Evolutionary conservation across 1,284 basidiomycete species (phyloP).

Genomic region (Ustilago trichophora): DNA sequence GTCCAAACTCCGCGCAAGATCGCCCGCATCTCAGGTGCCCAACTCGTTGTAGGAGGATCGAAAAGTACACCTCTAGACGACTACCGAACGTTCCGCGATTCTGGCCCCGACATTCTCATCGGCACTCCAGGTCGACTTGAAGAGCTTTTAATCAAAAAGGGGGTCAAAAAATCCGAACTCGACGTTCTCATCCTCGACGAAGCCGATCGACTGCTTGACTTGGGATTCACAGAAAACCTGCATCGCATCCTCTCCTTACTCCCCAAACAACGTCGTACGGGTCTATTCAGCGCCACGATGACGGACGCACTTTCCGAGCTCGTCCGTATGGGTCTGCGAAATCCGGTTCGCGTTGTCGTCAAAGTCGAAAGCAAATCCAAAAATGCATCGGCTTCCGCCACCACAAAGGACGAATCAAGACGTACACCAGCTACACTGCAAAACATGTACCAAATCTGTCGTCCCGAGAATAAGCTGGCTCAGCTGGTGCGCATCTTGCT

Average conservation of each 20-base stretch:
- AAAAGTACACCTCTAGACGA: slow-evolving; percentile 76
- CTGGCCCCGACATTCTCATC: slow-evolving; percentile 83
- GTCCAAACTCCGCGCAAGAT: slow-evolving; percentile 64
- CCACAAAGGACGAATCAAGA: slow-evolving; percentile 18
- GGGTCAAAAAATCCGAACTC: slow-evolving; percentile 78
- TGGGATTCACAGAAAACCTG: slow-evolving; percentile 81
- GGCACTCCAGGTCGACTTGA: slow-evolving; percentile 97
- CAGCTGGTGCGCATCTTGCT: slow-evolving; percentile 56
- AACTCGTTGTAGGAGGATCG: slow-evolving; percentile 85
- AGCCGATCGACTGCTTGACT: slow-evolving; percentile 87
- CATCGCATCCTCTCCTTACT: slow-evolving; percentile 85
- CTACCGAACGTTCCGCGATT: slow-evolving; percentile 72
- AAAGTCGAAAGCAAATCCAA: slow-evolving; percentile 67
- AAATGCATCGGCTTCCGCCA: not conserved
- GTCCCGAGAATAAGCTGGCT: slow-evolving; percentile 56
- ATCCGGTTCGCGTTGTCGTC: slow-evolving; percentile 92
- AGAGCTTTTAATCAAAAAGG: slow-evolving; percentile 73
- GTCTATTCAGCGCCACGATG: slow-evolving; percentile 99
- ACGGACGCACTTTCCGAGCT: slow-evolving; percentile 94
- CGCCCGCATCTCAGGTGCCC: slow-evolving; percentile 65
- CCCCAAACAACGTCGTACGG: slow-evolving; percentile 94
- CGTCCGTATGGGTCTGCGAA: slow-evolving; percentile 88
- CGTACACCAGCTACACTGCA: slow-evolving; percentile 56
- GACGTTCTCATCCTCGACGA: slow-evolving; percentile 95
- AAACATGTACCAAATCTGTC: slow-evolving; percentile 51